A percentile compares a stretch with the other conserved stretches of the same genome.
These are phyloP conservation scores for Dictyostelium purpureum DNA, from an alignment of 78 protist species.

Conservation along the genomic window DNA sequence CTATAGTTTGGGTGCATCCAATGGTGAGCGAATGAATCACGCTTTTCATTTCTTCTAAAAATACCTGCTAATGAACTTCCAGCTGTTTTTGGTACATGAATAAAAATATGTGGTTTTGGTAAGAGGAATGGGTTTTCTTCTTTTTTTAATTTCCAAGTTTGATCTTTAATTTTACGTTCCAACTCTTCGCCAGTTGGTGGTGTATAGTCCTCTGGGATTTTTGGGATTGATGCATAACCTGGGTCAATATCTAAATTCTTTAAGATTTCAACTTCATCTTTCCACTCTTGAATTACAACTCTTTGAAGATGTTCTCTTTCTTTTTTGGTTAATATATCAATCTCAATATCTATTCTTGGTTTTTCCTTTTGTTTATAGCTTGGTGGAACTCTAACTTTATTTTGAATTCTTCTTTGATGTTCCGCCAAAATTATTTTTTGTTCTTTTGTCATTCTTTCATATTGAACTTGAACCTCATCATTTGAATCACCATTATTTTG, in stretches of 20 bases:
- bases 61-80: constrained; percentile 36
- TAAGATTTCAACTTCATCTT: not conserved
- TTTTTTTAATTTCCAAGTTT: constrained; percentile 7
- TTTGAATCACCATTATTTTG: no score
- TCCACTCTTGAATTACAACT: not conserved
- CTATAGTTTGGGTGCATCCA: constrained; percentile 36
- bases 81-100: constrained; percentile 60
- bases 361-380: not conserved
- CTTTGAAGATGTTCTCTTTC: not conserved
- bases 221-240: not conserved
- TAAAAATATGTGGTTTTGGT: constrained; percentile 57
- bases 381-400: no score
- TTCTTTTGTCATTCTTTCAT: no score
- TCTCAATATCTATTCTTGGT: not conserved
- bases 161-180: not conserved
- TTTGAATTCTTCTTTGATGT: no score
- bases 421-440: no score
- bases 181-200: not conserved
- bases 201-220: not conserved
- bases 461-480: no score
- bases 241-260: not conserved
- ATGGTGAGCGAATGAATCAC: constrained; percentile 18
- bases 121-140: constrained; percentile 15
- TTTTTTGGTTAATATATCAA: not conserved
- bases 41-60: constrained; percentile 44